A percentile compares a stretch with the other conserved stretches of the same genome.
Evolutionary conservation across 495 filamentous ascomycete genomes (phyloP).

Genomic region (Recurvomyces mirabilis): DNA sequence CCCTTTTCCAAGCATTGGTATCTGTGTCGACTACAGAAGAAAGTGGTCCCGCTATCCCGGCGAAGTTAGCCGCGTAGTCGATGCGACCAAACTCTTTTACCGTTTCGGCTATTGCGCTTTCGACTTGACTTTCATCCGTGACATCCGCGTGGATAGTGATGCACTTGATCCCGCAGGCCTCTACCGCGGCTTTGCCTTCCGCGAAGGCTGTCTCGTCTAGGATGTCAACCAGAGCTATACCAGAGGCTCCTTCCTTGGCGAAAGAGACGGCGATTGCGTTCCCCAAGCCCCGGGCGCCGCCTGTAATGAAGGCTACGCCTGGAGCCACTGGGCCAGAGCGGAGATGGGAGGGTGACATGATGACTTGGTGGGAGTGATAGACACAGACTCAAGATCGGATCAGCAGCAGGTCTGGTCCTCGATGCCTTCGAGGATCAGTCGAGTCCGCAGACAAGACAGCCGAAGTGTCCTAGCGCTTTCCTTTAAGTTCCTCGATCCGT

Average conservation of each 20-base stretch:
- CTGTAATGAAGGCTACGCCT: slow-evolving; percentile 25
- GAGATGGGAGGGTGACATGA: too few species aligned
- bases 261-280: slow-evolving; percentile 23
- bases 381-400: too few species aligned
- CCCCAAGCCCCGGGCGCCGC: slow-evolving; percentile 22
- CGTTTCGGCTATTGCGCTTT: slow-evolving; percentile 21
- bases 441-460: too few species aligned
- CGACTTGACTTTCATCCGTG: slow-evolving; percentile 26
- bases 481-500: too few species aligned
- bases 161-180: slow-evolving; percentile 16
- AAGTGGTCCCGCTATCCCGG: slow-evolving; percentile 33
- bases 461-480: too few species aligned
- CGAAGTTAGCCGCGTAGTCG: slow-evolving; percentile 44
- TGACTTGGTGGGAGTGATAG: too few species aligned
- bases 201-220: slow-evolving; percentile 13
- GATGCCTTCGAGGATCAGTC: too few species aligned
- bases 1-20: slow-evolving; percentile 24
- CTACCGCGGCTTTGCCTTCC: slow-evolving; percentile 21
- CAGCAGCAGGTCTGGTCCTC: too few species aligned
- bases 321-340: slow-evolving; percentile 19
- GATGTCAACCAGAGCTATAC: slow-evolving; percentile 24
- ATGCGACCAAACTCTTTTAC: slow-evolving; percentile 34
- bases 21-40: slow-evolving; percentile 21
- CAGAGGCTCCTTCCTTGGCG: slow-evolving; percentile 23
- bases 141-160: slow-evolving; percentile 29